A percentile compares a stretch with the other conserved stretches of the same genome.
Conservation (phyloP, 2,329 filamentous ascomycete species). For the Graphium sp. region DNA sequence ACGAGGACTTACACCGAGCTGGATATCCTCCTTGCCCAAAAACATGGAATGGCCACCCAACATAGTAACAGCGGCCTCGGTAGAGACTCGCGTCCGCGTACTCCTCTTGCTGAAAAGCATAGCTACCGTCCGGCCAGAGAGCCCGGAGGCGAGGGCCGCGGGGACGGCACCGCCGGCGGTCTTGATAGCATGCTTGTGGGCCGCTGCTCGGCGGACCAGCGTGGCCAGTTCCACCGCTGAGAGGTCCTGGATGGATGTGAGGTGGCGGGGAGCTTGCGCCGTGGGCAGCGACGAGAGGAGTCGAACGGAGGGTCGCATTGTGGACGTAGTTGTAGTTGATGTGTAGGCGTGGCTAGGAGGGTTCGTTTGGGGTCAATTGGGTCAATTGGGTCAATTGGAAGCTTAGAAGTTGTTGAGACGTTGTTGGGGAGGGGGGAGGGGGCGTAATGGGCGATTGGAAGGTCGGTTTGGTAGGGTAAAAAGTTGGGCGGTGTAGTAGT, state of each 20-base stretch:
- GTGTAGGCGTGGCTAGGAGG: conserved; percentile 2
- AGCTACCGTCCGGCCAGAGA: conserved; percentile 69
- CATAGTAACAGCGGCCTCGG: conserved; percentile 74
- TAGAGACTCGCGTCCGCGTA: conserved; percentile 84
- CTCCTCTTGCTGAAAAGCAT: conserved; percentile 96
- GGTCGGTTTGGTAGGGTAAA: too few relatives aligned
- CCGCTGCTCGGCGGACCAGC: conserved; percentile 66
- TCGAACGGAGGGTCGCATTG: not conserved
- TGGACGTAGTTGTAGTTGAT: not conserved
- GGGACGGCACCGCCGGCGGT: conserved; percentile 37
- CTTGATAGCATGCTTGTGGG: conserved; percentile 65
- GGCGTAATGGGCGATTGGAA: not conserved
- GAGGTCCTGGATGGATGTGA: conserved; percentile 83
- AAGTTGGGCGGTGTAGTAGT: too few relatives aligned
- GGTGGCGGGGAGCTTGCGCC: conserved; percentile 64
- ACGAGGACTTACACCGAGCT: conserved; percentile 54
- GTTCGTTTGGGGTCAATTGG: conserved; percentile 1
- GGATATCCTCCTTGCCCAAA: conserved; percentile 86
- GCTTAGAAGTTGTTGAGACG: not conserved
- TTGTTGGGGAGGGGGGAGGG: not conserved
- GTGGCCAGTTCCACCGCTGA: conserved; percentile 62
- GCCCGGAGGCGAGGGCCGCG: conserved; percentile 36
- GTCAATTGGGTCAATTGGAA: conserved; percentile 2
- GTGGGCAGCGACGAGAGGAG: too few relatives aligned
- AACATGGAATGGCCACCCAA: conserved; percentile 96